A percentile compares a stretch with the other conserved stretches of the same genome.
Evolutionary conservation across 306 rosid genomes (phyloP).

Genomic region (Morella rubra): DNA sequence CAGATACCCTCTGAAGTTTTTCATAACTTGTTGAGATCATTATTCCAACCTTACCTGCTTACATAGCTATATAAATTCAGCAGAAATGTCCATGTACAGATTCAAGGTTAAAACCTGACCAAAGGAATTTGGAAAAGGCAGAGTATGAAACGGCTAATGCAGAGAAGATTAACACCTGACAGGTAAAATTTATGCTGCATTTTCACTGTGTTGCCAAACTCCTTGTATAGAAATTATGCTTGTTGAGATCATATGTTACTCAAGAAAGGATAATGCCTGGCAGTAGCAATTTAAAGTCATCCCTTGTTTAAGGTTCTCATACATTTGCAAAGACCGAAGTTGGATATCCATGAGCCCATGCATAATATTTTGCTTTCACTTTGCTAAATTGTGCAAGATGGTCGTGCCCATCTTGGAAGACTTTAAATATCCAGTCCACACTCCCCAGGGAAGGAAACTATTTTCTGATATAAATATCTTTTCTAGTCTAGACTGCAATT

Average conservation of each 20-base stretch:
- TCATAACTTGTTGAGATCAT: constrained; percentile 12
- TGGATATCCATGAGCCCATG: background rate
- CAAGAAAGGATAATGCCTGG: too few relatives aligned
- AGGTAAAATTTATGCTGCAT: constrained; percentile 50
- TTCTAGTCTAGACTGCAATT: too few relatives aligned
- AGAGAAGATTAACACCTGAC: constrained; percentile 52
- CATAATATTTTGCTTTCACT: background rate
- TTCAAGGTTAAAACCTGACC: constrained; percentile 94
- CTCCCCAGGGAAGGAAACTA: too few relatives aligned
- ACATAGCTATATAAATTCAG: constrained; percentile 34
- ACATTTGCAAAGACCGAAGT: background rate
- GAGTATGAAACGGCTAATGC: constrained; percentile 89
- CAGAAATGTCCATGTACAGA: constrained; percentile 90
- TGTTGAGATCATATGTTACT: too few relatives aligned
- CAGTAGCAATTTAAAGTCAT: too few relatives aligned
- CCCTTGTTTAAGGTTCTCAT: too few relatives aligned
- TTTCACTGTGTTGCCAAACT: background rate
- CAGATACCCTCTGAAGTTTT: background rate
- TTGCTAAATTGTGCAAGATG: background rate
- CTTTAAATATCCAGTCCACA: background rate
- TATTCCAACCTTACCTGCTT: background rate
- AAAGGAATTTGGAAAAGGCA: constrained; percentile 83
- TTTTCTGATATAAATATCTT: too few relatives aligned
- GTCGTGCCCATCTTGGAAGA: background rate
- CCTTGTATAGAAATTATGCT: too few relatives aligned